These are phyloP conservation scores for Saccharum spontaneum DNA, from an alignment of 176 grass and related monocot species.

Conservation along the genomic window DNA sequence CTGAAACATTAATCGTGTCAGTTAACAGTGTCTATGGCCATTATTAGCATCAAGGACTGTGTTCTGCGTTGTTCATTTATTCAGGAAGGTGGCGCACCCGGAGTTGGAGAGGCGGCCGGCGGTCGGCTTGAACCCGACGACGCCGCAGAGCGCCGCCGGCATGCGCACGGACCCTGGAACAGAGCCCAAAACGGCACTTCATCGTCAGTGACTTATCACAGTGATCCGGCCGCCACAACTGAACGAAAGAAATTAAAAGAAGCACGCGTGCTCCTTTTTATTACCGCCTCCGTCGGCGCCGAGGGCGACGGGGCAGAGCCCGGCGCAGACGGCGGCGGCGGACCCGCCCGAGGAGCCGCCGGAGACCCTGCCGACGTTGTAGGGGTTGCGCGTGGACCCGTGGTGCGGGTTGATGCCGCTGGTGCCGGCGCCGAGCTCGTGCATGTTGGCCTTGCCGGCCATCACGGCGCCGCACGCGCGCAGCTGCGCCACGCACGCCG, in stretches of 20 bases:
- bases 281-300: slow-evolving; percentile 89
- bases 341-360: slow-evolving; percentile 89
- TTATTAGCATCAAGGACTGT: background rate
- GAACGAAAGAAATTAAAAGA: background rate
- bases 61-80: background rate
- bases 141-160: slow-evolving; percentile 81
- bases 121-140: slow-evolving; percentile 90
- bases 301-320: slow-evolving; percentile 83
- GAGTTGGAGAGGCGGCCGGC: slow-evolving; percentile 65
- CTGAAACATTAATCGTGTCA: slow-evolving; percentile 31
- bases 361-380: slow-evolving; percentile 55
- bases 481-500: slow-evolving; percentile 72
- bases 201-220: no score
- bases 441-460: slow-evolving; percentile 90
- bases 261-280: background rate
- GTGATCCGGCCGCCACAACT: no score
- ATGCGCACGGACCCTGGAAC: slow-evolving; percentile 75
- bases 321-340: slow-evolving; percentile 76
- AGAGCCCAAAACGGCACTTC: background rate
- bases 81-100: slow-evolving; percentile 30
- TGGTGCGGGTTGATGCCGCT: slow-evolving; percentile 61
- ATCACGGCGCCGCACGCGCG: slow-evolving; percentile 76
- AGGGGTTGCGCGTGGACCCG: slow-evolving; percentile 76
- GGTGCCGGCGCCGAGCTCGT: slow-evolving; percentile 79
- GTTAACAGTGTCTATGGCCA: background rate